Evolutionary conservation across 345 rosid genomes (phyloP).

Genomic region (Populus euphratica): DNA sequence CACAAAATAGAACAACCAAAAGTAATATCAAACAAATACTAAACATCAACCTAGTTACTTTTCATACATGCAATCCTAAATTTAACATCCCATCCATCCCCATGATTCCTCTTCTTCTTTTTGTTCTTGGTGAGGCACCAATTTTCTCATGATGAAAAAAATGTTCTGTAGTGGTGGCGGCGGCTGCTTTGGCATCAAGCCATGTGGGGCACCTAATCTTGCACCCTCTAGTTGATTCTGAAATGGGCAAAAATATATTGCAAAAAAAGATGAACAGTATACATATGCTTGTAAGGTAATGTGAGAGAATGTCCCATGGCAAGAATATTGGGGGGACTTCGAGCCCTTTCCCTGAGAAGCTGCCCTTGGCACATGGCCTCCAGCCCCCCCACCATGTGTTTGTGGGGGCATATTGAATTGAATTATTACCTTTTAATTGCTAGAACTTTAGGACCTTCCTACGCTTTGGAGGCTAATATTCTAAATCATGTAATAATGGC

Average conservation of each 20-base stretch:
- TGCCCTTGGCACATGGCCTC: conserved; percentile 51
- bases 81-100: not conserved
- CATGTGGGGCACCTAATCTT: conserved; percentile 36
- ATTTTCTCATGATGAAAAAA: conserved; percentile 7
- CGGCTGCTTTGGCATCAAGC: conserved; percentile 29
- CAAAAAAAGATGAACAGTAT: not conserved
- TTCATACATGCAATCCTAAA: not conserved
- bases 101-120: not conserved
- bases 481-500: conserved; percentile 19
- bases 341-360: not conserved
- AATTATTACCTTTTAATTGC: conserved; percentile 33
- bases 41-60: not conserved
- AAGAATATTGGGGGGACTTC: conserved; percentile 12
- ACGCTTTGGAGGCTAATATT: not conserved
- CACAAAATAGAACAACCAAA: not conserved
- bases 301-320: conserved; percentile 18
- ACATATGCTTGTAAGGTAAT: not conserved
- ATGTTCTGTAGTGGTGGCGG: conserved; percentile 23
- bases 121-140: not conserved
- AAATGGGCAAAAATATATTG: conserved; percentile 7
- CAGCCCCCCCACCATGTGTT: conserved; percentile 31
- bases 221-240: conserved; percentile 7
- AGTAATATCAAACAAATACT: not conserved
- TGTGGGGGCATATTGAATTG: conserved; percentile 13
- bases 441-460: not conserved